These are phyloP conservation scores for Wilcoxina mikolae DNA, from an alignment of 495 filamentous ascomycete genomes.

Conservation along the genomic window DNA sequence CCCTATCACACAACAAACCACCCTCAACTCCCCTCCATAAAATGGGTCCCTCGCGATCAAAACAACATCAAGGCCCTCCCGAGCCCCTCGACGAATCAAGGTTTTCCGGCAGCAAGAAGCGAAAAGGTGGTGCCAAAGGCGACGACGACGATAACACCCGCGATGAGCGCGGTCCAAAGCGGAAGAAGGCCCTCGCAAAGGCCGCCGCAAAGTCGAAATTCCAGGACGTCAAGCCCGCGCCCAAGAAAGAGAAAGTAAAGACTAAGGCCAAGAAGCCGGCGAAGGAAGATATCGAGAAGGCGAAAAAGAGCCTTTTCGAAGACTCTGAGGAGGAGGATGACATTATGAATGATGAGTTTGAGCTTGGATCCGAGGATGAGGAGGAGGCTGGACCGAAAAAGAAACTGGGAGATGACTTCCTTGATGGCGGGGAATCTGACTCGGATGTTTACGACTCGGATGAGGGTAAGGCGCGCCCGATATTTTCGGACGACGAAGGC, in stretches of 20 bases:
- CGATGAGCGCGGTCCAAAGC: slow-evolving; percentile 29
- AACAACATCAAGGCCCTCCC: slow-evolving; percentile 89
- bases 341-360: slow-evolving; percentile 31
- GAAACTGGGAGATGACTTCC: slow-evolving; percentile 40
- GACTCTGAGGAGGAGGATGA: slow-evolving; percentile 45
- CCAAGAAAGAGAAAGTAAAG: not conserved
- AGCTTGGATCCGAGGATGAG: slow-evolving; percentile 30
- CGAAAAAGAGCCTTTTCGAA: slow-evolving; percentile 23
- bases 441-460: slow-evolving; percentile 39
- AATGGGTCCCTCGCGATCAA: slow-evolving; percentile 83
- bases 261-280: not conserved
- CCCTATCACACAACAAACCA: not conserved
- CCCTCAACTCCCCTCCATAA: slow-evolving; percentile 20
- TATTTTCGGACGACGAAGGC: slow-evolving; percentile 94
- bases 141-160: slow-evolving; percentile 30
- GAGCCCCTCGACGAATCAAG: slow-evolving; percentile 65
- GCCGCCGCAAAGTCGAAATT: slow-evolving; percentile 35
- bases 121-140: slow-evolving; percentile 41
- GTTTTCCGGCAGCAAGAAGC: slow-evolving; percentile 49
- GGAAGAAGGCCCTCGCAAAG: slow-evolving; percentile 31
- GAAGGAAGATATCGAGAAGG: slow-evolving; percentile 5
- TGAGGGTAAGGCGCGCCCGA: slow-evolving; percentile 35
- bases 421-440: slow-evolving; percentile 50
- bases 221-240: not conserved
- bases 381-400: slow-evolving; percentile 27